Evolutionary conservation across 2,329 filamentous ascomycete species (phyloP), one percentile per base, ranked within the genome.

Genomic region (Aspergillus felis): DNA sequence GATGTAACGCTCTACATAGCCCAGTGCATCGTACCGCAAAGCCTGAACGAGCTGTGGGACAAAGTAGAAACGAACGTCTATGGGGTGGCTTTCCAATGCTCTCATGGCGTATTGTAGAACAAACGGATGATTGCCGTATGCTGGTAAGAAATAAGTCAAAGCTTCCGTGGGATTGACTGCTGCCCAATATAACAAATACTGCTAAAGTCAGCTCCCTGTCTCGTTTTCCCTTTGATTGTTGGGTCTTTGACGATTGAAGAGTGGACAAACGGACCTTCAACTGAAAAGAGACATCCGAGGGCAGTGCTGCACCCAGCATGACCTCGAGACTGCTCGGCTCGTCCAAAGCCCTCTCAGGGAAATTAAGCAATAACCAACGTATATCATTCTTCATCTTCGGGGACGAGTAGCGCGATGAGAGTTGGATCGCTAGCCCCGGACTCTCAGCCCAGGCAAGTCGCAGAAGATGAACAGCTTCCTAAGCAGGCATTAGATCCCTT

Each of bases 41-140:
- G 91, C 89, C 73, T 99, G 94, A 14, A 99, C 94, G 66, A 99
- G 95, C 72, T 99, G 94, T 6, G 95, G 94, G 2, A 99, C 94
- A 70, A 97, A 97, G 76, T 97, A 99, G 81, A 99, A 99, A 0
- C 93, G 96, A 22, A 97, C 87, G 71, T 97, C 94, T n/a, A 97
- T 88, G 0, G 92, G 88, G 69, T 99, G 94, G 65, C 89, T 92
- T 71, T 99, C 94, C 50, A 99, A 76, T 3, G 94, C 91, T 67
- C 92, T 86, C 87, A 99, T 96, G 1, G 94, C 94, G 73, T 97
- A 99, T 73, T 99, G 95, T 42, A 97, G 85, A 54, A 99, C 83
- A 75, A 92, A 95, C 0, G 95, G 90, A 68, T 99, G 89, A 67
- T 96, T 93, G 44, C 87, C 87, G 73, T 95, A 99, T 1, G 88